Evolutionary conservation across 495 filamentous ascomycete species (phyloP), one percentile per base, ranked within the genome.

Genomic region (Podospora pseudocomata): DNA sequence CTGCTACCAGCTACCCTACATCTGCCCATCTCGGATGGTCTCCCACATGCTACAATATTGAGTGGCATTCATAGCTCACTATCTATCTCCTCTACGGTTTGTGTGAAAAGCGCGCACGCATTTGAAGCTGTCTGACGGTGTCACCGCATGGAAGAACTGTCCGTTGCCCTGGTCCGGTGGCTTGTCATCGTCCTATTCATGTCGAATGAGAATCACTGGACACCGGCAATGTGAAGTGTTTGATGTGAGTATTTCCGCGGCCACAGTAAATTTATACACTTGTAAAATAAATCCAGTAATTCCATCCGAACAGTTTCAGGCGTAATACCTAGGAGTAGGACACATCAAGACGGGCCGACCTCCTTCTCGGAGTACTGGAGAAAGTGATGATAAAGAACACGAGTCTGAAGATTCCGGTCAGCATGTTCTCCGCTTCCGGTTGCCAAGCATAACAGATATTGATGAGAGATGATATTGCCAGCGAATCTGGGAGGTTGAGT

Each of bases 361-460:
- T 49, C 13, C 2, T 13, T 49, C 15, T 49, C 39, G 39, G 39
- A 13, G 15, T 49, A 11, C 39, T 49, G 39, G 39, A 49, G 39
- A 3, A 49, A 49, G 6, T 49, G 39, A 49, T 49, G 15, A 49
- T 49, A 18, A 49, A 49, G 39, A 49, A 49, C 55, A 58, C 6
- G n/a, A 58, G 23, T 19, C n/a, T 58, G n/a, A 18, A 20, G 55
- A 58, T 26, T 58, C 55, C n/a, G n/a, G 18, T 58, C 23, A 26
- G 0, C 55, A 19, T 15, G 16, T 16, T 58, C 69, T 68, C 69
- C 65, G 69, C 63, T 67, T 58, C 61, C 69, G 69, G 69, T 57
- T 65, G 69, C 56, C 49, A 55, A 62, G 65, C 44, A 20, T 27
- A 34, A 30, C n/a, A 64, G 61, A 23, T 55, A 23, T 26, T 23